Percentiles rank a stretch among this genome's conserved stretches.
Evolutionary conservation across 2,329 filamentous ascomycete genomes (phyloP).

Genomic region (Arthrinium phaeospermum): DNA sequence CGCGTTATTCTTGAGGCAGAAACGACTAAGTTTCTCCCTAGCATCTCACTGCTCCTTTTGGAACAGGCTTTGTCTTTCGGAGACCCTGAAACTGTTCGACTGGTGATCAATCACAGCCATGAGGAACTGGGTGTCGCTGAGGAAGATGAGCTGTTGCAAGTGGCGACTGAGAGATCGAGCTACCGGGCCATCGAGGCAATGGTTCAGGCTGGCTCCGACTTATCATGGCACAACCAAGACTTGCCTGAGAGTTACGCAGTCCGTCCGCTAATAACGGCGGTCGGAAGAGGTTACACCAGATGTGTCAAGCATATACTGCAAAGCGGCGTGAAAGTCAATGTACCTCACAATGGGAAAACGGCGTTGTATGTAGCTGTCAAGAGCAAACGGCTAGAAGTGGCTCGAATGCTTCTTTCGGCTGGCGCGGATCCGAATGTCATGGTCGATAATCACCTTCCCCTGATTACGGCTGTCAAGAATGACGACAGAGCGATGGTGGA

Average conservation of each 20-base stretch:
- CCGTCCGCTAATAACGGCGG: background rate
- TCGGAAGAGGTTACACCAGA: background rate
- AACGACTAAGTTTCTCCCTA: background rate
- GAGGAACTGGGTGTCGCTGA: too few species aligned
- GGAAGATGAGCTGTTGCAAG: background rate
- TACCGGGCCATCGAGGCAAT: background rate
- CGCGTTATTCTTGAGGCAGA: background rate
- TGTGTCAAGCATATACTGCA: background rate
- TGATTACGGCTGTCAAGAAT: background rate
- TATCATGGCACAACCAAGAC: background rate
- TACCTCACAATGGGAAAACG: background rate
- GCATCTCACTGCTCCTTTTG: background rate
- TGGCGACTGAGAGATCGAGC: background rate
- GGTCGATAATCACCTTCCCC: background rate
- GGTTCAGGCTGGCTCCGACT: background rate
- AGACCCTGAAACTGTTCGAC: background rate
- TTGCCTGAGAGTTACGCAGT: background rate
- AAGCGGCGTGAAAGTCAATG: background rate
- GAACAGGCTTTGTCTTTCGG: background rate
- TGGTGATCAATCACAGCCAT: too few species aligned
- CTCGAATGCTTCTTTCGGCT: background rate
- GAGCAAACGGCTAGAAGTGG: background rate
- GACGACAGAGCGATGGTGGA: background rate
- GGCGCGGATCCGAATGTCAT: background rate
- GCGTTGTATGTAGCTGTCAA: background rate